These are phyloP conservation scores for Annulohypoxylon stygium DNA, from an alignment of 495 filamentous ascomycete species.

Conservation along the genomic window DNA sequence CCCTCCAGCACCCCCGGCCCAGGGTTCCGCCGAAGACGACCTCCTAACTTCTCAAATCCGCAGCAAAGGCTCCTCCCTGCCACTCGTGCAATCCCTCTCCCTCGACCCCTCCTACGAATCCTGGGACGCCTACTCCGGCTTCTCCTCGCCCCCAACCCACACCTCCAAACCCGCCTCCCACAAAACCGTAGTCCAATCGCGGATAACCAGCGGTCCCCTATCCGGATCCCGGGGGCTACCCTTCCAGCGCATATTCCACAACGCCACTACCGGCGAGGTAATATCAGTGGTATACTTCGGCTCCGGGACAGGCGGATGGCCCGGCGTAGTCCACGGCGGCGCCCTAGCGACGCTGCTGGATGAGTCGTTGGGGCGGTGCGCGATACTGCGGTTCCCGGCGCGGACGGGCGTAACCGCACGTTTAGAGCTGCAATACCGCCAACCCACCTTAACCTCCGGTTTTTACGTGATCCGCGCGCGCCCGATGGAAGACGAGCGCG, in stretches of 20 bases:
- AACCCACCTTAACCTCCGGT: slow-evolving; percentile 66
- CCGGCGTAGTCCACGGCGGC: slow-evolving; percentile 82
- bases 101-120: slow-evolving; percentile 66
- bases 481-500: slow-evolving; percentile 51
- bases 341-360: slow-evolving; percentile 77
- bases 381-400: slow-evolving; percentile 59
- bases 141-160: slow-evolving; percentile 40
- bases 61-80: slow-evolving; percentile 57
- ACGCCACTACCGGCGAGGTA: slow-evolving; percentile 56
- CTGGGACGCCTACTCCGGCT: slow-evolving; percentile 68
- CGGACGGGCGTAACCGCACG: slow-evolving; percentile 72
- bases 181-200: slow-evolving; percentile 39
- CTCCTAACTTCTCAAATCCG: slow-evolving; percentile 47
- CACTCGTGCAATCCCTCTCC: slow-evolving; percentile 67
- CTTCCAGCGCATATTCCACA: slow-evolving; percentile 64
- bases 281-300: slow-evolving; percentile 74
- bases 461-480: slow-evolving; percentile 75
- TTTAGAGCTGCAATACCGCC: slow-evolving; percentile 73
- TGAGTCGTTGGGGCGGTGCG: slow-evolving; percentile 70
- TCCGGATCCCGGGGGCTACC: slow-evolving; percentile 59
- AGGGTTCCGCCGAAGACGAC: slow-evolving; percentile 53
- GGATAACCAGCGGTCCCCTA: slow-evolving; percentile 61
- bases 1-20: slow-evolving; percentile 52
- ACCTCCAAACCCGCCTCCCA: not conserved
- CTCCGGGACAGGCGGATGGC: slow-evolving; percentile 74